These are phyloP conservation scores for Solanum bulbocastanum DNA, from an alignment of 257 asterid genomes.

Conservation along the genomic window DNA sequence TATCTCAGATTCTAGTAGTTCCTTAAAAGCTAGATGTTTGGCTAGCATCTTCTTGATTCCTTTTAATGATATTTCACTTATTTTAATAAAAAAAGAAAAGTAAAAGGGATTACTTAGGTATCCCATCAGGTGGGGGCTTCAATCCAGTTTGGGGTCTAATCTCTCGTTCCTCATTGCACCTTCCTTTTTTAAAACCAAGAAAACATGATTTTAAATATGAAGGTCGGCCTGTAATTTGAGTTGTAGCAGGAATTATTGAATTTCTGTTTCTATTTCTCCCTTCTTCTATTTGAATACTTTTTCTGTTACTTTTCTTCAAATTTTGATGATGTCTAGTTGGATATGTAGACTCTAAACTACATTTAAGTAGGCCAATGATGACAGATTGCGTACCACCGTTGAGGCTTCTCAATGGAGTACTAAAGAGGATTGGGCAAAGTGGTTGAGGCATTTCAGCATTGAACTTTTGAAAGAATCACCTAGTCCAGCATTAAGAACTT, in stretches of 20 bases:
- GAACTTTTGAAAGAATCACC: conserved; percentile 96
- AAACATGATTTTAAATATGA: background rate
- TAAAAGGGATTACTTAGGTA: background rate
- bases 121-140: background rate
- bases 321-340: background rate
- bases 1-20: background rate
- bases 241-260: background rate
- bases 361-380: conserved; percentile 62
- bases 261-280: background rate
- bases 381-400: conserved; percentile 74
- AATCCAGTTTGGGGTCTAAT: background rate
- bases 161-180: background rate
- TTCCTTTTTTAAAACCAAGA: background rate
- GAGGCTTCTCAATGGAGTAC: conserved; percentile 99
- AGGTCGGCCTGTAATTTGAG: background rate
- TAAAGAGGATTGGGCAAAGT: conserved; percentile 97
- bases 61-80: background rate
- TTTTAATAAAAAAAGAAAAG: background rate
- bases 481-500: conserved; percentile 87
- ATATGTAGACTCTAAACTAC: background rate
- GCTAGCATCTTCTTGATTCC: background rate
- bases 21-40: background rate
- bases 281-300: background rate
- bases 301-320: background rate
- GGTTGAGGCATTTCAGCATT: conserved; percentile 99